Base-by-base conservation (phyloP, 164 flowering plant species). In the Cinnamomum micranthum region DNA sequence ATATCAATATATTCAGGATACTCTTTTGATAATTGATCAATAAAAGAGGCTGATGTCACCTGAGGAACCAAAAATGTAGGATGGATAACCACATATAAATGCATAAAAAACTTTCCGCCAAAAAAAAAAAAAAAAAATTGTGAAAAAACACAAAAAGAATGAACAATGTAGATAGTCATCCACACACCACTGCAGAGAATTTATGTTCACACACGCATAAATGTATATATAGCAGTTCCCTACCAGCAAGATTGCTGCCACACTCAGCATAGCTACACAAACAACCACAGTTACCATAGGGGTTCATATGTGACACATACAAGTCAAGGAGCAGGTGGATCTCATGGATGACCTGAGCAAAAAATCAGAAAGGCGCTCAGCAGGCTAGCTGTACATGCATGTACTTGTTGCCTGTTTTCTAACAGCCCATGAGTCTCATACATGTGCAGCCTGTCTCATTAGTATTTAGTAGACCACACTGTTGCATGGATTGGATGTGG, bases 1-100 rank as follows among this genome's bases (percentile, higher is more conserved):
- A 95, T 76, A 85, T 95, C 99, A 66, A 71, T 69, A 73, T 85
- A 95, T 17, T 82, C 80, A 24, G 80, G 20, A 77, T 88, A 95
- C 52, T 87, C 91, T 65, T 81, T 80, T 2, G 93, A 84, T 58
- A 95, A 83, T 15, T 82, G 88, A 20, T 85, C 82, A 75, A 93
- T 81, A 74, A 95, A 92, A 70, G 81, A 62, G 24, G 84, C 75
- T 19, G 93, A 85, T 2, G 87, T 90, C 66, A 82, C 90, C 99
- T 94, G 91, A 69, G 62, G 77, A 65, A 74, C 24, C 52, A 66
- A 55, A 50, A 12, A 74, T 25, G 50, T 13, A 41, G 33, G 71
- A 19, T 27, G 14, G 63, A 35, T 13, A 1, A 51, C 20, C 17
- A 15, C 25, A 64, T 51, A 51, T 10, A 70, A 20, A 66, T 66